phyloP scores from a whole-genome alignment of 441 rosid genomes.

The Hura crepitans region DNA sequence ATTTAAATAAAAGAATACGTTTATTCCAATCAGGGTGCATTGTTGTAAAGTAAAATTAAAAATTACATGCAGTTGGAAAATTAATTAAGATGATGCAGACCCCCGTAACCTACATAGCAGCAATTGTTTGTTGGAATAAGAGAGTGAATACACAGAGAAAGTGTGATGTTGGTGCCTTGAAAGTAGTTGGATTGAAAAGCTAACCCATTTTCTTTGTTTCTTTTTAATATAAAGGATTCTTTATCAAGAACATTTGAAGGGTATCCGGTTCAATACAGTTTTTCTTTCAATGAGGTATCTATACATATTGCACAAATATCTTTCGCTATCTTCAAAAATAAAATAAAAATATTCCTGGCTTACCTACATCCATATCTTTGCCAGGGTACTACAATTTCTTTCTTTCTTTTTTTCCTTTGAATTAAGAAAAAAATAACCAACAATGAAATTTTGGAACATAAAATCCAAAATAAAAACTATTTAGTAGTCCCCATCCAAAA shows the following conservation, averaged over 20 bases:
- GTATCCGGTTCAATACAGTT: constrained; percentile 35
- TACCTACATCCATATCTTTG: constrained; percentile 4
- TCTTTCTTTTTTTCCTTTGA: no score
- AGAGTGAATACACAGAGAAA: no score
- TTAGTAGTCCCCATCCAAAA: no score
- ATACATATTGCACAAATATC: constrained; percentile 20
- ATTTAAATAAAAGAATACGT: no score
- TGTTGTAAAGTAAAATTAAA: no score
- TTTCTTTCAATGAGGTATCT: constrained; percentile 19
- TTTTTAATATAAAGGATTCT: not conserved
- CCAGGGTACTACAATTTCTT: no score
- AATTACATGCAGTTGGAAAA: no score
- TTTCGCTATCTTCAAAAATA: constrained; percentile 28
- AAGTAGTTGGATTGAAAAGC: not conserved
- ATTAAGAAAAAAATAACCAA: not conserved
- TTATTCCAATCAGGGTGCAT: no score
- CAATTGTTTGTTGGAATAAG: not conserved
- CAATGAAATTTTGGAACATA: not conserved
- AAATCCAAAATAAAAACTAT: no score
- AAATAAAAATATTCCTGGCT: constrained; percentile 26
- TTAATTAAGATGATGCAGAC: no score
- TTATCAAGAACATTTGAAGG: constrained; percentile 14
- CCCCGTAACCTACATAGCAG: no score
- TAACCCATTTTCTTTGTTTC: not conserved
- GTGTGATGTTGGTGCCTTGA: not conserved